Evolutionary conservation across 495 filamentous ascomycete species (phyloP).

Genomic region (Saxophila tyrrhenica): DNA sequence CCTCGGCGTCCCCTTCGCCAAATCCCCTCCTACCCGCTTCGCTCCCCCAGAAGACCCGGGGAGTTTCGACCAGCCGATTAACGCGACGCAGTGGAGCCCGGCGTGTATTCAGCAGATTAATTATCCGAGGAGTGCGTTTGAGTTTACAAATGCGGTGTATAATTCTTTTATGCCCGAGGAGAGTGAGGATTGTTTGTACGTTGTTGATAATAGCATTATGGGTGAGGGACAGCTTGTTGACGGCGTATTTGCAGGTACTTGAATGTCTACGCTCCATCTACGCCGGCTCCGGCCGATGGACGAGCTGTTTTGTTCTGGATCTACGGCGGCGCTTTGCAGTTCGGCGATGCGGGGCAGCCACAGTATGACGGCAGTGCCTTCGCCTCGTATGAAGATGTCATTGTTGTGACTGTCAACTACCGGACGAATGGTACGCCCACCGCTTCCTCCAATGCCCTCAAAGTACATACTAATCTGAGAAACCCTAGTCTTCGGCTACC

Average conservation of each 20-base stretch:
- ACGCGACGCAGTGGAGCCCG: conserved; percentile 25
- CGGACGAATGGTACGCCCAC: conserved; percentile 18
- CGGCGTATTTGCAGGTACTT: conserved; percentile 19
- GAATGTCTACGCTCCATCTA: conserved; percentile 29
- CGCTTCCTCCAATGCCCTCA: not conserved
- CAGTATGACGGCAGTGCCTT: conserved; percentile 20
- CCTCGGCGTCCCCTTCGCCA: conserved; percentile 25
- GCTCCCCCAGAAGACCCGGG: conserved; percentile 21
- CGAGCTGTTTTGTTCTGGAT: conserved; percentile 28
- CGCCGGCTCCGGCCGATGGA: conserved; percentile 17
- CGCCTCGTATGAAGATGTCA: conserved; percentile 21
- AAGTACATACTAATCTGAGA: not conserved
- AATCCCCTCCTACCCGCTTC: conserved; percentile 30
- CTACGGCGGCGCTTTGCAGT: conserved; percentile 24
- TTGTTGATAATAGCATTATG: no score
- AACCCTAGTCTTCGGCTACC: conserved; percentile 27
- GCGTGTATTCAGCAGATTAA: conserved; percentile 35
- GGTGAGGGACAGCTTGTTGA: not conserved
- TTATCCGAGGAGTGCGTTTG: conserved; percentile 14
- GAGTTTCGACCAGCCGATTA: conserved; percentile 15
- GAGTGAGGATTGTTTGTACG: conserved; percentile 30
- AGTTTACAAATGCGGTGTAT: conserved; percentile 27
- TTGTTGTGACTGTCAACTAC: conserved; percentile 23
- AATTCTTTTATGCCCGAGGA: conserved; percentile 25
- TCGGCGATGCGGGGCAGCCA: conserved; percentile 22